Evolutionary conservation across 805 yeast species (phyloP), one percentile per base, ranked within the genome.

Genomic region (Cyberlindnera maritima): DNA sequence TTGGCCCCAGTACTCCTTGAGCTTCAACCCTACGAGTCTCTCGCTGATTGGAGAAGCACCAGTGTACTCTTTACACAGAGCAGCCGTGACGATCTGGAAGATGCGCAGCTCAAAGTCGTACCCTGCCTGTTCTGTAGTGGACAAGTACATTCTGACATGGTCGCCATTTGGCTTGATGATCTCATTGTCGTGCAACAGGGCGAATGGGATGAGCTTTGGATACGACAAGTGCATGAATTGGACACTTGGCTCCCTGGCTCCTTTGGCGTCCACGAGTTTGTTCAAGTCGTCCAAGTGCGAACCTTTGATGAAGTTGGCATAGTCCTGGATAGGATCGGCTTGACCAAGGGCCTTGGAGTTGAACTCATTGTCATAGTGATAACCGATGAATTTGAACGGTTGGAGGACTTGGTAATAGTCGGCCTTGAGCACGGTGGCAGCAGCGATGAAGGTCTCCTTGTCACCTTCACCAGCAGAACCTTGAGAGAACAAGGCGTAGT

Each of bases 381-480:
- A 61, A 2, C 77, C 76, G 36, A 71, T 60, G 32, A 73, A 67
- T 26, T 52, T 59, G 9, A 70, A 63, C 19, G 62, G 60, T 9
- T 60, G 52, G 40, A 61, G 53, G 4, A 73, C 71, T 60, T 80
- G 86, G 61, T 69, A 74, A 60, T 71, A 77, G 8, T 74, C 70
- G 33, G 67, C 62, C 0, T 61, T 50, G 56, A 78, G 57, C 0
- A 69, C 85, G 17, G 72, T 68, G 2, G 86, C 83, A 2, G 87
- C 85, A 2, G 83, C 78, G 31, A 78, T 77, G 55, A 81, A 82
- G 0, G 88, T 80, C 54, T 82, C 88, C 57, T 82, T 82, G 56
- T 82, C 88, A 42, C 92, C 94, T 66, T 83, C 88, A n/a, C 94
- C 94, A 4, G 77, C 78, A 34, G 72, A 73, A 31, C 85, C 83